These are phyloP conservation scores for Hypoxylon sp. DNA, from an alignment of 2,329 filamentous ascomycete genomes.

Conservation along the genomic window DNA sequence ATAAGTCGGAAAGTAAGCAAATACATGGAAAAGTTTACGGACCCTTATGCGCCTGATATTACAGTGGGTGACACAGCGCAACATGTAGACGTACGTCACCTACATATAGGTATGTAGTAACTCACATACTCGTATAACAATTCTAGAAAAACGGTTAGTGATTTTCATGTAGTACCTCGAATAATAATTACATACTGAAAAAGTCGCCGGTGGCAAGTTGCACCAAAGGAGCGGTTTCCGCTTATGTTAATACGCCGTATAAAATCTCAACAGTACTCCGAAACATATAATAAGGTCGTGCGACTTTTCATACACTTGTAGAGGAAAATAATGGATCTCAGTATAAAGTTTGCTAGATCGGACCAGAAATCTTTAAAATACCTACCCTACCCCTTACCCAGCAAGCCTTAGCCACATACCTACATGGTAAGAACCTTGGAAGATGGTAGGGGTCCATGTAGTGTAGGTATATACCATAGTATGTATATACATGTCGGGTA, in stretches of 20 bases:
- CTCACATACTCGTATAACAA: conserved; percentile 6
- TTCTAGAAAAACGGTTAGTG: conserved; percentile 7
- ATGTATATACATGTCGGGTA: conserved; percentile 2
- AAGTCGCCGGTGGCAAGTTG: not conserved
- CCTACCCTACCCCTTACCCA: not conserved
- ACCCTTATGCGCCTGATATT: conserved; percentile 3
- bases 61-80: conserved; percentile 9
- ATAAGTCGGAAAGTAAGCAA: conserved; percentile 4
- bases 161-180: not conserved
- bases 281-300: not conserved
- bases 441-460: not conserved
- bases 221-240: not conserved
- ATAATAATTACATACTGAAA: not conserved
- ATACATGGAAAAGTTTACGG: not conserved
- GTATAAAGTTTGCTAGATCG: not conserved
- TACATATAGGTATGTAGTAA: no score
- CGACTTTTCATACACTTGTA: not conserved
- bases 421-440: not conserved
- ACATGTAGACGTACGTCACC: no score
- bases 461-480: not conserved
- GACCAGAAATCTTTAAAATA: not conserved
- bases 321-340: not conserved
- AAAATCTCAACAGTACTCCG: not conserved
- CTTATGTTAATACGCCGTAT: conserved; percentile 1
- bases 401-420: not conserved